Base-by-base conservation (phyloP, 768 basidiomycete genomes). In the Leccinum uliginosum region DNA sequence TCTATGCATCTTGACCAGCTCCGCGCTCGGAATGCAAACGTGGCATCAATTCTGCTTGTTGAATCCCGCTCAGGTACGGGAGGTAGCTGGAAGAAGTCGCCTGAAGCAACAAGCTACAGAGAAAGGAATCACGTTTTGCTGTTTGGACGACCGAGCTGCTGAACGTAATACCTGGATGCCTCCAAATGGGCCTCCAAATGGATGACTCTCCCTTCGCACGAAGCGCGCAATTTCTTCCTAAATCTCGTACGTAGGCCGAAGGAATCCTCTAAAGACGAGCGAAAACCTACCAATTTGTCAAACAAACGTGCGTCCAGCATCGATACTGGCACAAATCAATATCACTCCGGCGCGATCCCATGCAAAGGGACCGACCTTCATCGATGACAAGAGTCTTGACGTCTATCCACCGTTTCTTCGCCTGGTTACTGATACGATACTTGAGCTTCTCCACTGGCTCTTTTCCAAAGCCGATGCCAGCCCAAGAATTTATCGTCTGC, bases 11-110 rank as follows among this genome's bases (percentile, higher is more conserved):
- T 67, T 11, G 66, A 50, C 89, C 90, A 92, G 15, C 74, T 73
- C 38, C 73, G 66, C 0, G 88, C 85, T 59, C 87, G 82, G 62
- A 92, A 92, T 9, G 84, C 80, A 65, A 84, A 90, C 2, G 70
- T 74, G 10, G 83, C 76, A 1, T 78, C 74, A 35, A 84, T 80
- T 6, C 72, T 73, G 34, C 82, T 75, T 27, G 80, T 74, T 58
- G 81, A 64, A 75, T 82, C 57, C 66, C 74, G 67, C 29, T 78
- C 76, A 4, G 78, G 74, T 1, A 91, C 86, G 1, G 89, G 89
- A 2, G 89, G 89, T 0, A 92, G 74, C 68, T 92, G 89, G 68
- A 87, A 90, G 68, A 91, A 91, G 68, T 92, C 89, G 0, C 89
- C 89, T 1, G 85, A 84, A 7, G 90, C 68, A 29, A 91, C 77